Evolutionary conservation across 305 asterid species (phyloP), one percentile per base, ranked within the genome.

Genomic region (Fraxinus dipetala): DNA sequence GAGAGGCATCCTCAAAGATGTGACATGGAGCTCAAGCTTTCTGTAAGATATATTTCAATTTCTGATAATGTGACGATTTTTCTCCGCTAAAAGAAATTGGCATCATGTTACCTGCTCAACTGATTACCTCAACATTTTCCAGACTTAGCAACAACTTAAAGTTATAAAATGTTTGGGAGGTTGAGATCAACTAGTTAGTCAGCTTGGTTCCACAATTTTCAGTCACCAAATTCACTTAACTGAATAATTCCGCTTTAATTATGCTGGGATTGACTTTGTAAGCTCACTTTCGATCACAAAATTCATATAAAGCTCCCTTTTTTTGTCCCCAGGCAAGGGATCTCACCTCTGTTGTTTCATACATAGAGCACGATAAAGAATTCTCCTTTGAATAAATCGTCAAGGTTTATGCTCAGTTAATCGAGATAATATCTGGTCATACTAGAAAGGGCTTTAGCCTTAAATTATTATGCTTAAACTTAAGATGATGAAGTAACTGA

Each of bases 1-100:
- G 98, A 95, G 92, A 89, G 92, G 89, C 95, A 95, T 84, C 89
- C 96, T 75, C 92, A 87, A 85, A 88, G 98, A 92, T 95, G 98
- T 79, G 98, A 95, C 87, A 85, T 85, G 35, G 98, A 93, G 88
- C 90, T 93, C 84, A 95, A 95, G 91, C 95, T 95, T 80, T 92
- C 96, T 76, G 98, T 95, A 86, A 87, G 92, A 83, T 78, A 35
- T 81, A 79, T 77, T 36, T 36, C 83, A 72, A 48, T 67, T 11
- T 51, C 69, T 79, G 75, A 35, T 75, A 34, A 34, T 82, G 78
- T 78, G 34, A 22, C 13, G 10, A 63, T 22, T 22, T 84, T 54
- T 28, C 13, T 65, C 54, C 69, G 32, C 84, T 77, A 43, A 78
- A 75, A 56, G 83, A 65, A 54, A 82, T 84, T 26, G 56, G 31